These are phyloP conservation scores for Camelina hispida DNA, from an alignment of 345 rosid genomes.

Conservation along the genomic window DNA sequence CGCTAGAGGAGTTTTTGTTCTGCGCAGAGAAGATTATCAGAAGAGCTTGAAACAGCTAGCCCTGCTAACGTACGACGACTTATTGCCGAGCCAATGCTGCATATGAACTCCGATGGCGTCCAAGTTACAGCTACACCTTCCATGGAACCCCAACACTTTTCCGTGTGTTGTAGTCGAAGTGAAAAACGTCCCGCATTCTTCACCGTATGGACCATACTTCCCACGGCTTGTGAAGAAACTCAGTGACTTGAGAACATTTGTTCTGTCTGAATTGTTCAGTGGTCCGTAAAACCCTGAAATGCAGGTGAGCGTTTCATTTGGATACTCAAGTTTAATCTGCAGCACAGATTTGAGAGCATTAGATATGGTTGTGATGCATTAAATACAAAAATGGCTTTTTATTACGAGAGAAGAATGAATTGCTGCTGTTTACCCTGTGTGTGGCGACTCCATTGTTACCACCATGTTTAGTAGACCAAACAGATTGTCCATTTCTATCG, in stretches of 20 bases:
- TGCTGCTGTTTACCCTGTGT: slow-evolving; percentile 60
- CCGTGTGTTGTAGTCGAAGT: slow-evolving; percentile 84
- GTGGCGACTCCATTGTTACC: slow-evolving; percentile 70
- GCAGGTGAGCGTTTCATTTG: slow-evolving; percentile 73
- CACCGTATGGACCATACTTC: slow-evolving; percentile 86
- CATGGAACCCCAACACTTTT: slow-evolving; percentile 87
- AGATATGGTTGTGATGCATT: slow-evolving; percentile 9
- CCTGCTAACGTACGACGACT: slow-evolving; percentile 43
- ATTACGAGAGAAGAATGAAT: not conserved
- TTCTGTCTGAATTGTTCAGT: slow-evolving; percentile 50
- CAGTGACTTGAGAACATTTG: slow-evolving; percentile 64
- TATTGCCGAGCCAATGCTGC: slow-evolving; percentile 88
- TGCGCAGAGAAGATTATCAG: slow-evolving; percentile 33
- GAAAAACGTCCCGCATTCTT: slow-evolving; percentile 80
- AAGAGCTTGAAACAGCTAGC: slow-evolving; percentile 51
- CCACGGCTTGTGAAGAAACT: slow-evolving; percentile 79
- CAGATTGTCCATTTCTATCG: slow-evolving; percentile 87
- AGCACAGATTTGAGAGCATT: slow-evolving; percentile 16
- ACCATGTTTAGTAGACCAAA: slow-evolving; percentile 91
- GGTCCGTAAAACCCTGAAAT: slow-evolving; percentile 76
- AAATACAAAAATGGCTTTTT: slow-evolving; percentile 19
- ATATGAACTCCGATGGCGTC: slow-evolving; percentile 90
- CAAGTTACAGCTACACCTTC: slow-evolving; percentile 70
- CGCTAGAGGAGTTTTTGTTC: slow-evolving; percentile 11
- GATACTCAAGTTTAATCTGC: slow-evolving; percentile 77